Conservation (phyloP, 23 red algal genomes). For the Gracilaria vermiculophylla region DNA sequence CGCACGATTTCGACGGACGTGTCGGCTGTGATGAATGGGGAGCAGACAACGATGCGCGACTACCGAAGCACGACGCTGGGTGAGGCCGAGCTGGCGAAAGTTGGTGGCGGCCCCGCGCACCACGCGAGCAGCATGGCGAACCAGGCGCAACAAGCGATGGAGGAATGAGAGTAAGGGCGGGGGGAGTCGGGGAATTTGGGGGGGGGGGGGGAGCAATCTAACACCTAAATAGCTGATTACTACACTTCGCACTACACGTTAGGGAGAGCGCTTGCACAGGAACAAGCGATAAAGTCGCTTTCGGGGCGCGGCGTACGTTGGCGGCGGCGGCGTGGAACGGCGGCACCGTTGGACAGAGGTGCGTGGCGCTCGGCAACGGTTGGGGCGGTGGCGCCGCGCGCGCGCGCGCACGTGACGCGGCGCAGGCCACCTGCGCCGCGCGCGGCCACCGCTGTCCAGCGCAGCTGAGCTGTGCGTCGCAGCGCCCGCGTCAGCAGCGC, state of each 20-base stretch:
- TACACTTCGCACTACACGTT: background rate
- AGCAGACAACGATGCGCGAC: slow-evolving; percentile 34
- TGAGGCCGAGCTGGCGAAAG: slow-evolving; percentile 68
- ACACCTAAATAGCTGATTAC: slow-evolving; percentile 38
- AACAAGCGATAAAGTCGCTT: background rate
- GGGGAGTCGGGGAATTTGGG: too few species aligned
- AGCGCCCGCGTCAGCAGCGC: too few species aligned
- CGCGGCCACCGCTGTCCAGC: too few species aligned
- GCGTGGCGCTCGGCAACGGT: too few species aligned
- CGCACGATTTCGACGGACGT: slow-evolving; percentile 54
- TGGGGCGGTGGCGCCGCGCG: background rate
- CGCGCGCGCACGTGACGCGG: background rate
- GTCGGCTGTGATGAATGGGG: slow-evolving; percentile 32
- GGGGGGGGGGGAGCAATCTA: background rate
- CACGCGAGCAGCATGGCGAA: slow-evolving; percentile 65
- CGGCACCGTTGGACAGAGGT: too few species aligned
- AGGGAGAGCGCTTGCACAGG: slow-evolving; percentile 1
- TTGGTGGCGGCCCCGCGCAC: slow-evolving; percentile 37
- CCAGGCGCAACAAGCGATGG: slow-evolving; percentile 53
- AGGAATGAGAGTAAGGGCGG: slow-evolving; percentile 1
- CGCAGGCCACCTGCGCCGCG: background rate
- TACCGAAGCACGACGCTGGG: slow-evolving; percentile 68
- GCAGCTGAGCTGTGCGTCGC: too few species aligned
- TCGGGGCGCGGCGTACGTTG: background rate
- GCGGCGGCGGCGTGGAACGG: background rate